phyloP scores from a whole-genome alignment of 73 alveolate genomes.

The Paramecium tetraurelia region DNA sequence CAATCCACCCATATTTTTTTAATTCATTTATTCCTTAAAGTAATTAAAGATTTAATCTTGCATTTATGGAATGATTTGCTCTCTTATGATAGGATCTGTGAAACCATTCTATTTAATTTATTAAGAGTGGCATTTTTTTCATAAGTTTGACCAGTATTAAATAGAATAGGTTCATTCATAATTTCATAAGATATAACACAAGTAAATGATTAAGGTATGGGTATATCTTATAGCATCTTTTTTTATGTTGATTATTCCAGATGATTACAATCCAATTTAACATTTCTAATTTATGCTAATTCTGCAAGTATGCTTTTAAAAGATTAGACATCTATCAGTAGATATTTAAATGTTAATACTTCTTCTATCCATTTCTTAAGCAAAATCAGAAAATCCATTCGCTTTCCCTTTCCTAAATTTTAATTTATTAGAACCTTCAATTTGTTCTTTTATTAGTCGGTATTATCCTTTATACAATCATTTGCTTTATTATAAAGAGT shows the following conservation, averaged over 20 bases:
- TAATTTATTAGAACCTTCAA: not conserved
- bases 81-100: conserved; percentile 10
- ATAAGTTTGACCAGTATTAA: not conserved
- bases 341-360: not conserved
- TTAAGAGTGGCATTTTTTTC: not conserved
- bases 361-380: conserved; percentile 14
- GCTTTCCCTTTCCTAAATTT: conserved; percentile 16
- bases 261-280: not conserved
- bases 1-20: conserved; percentile 15
- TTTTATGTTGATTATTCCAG: not conserved
- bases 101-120: not conserved
- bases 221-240: not conserved
- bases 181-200: not conserved
- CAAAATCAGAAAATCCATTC: not conserved
- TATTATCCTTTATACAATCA: not conserved
- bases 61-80: not conserved
- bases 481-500: not conserved
- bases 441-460: not conserved
- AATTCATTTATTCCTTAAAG: not conserved
- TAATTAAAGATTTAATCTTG: not conserved
- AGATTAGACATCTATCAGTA: not conserved
- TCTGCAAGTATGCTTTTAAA: not conserved
- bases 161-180: not conserved
- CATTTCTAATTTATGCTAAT: not conserved
- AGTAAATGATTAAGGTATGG: not conserved